These are phyloP conservation scores for Myriosclerotinia curreyana DNA, from an alignment of 2,329 filamentous ascomycete genomes.

Conservation along the genomic window DNA sequence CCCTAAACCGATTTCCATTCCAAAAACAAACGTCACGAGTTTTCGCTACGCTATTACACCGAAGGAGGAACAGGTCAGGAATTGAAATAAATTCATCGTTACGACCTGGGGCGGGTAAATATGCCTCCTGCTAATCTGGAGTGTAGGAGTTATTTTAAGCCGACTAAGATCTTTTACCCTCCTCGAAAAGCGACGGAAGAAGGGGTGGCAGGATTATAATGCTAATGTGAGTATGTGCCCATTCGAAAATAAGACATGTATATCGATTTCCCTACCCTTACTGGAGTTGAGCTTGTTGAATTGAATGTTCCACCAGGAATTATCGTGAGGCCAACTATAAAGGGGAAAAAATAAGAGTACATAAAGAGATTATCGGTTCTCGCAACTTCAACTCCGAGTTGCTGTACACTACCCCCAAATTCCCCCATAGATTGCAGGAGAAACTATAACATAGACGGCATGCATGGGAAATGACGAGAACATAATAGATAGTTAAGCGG, in stretches of 20 bases:
- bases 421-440: too few species aligned
- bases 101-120: not conserved
- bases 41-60: constrained; percentile 10
- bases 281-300: too few species aligned
- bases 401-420: too few species aligned
- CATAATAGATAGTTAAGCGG: too few species aligned
- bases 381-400: too few species aligned
- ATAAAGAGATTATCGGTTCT: too few species aligned
- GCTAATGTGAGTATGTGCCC: not conserved
- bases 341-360: too few species aligned
- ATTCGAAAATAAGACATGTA: constrained; percentile 9
- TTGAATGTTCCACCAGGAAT: too few species aligned
- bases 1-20: not conserved
- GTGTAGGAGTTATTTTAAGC: constrained; percentile 5
- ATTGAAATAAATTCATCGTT: not conserved
- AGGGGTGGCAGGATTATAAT: not conserved
- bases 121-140: constrained; percentile 3
- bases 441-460: too few species aligned
- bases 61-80: not conserved
- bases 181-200: not conserved
- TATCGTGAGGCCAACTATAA: too few species aligned
- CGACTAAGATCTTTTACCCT: not conserved
- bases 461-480: too few species aligned
- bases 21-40: not conserved
- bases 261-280: constrained; percentile 13